These are phyloP conservation scores for Penicillium brasilianum DNA, from an alignment of 2,329 filamentous ascomycete species.

Conservation along the genomic window DNA sequence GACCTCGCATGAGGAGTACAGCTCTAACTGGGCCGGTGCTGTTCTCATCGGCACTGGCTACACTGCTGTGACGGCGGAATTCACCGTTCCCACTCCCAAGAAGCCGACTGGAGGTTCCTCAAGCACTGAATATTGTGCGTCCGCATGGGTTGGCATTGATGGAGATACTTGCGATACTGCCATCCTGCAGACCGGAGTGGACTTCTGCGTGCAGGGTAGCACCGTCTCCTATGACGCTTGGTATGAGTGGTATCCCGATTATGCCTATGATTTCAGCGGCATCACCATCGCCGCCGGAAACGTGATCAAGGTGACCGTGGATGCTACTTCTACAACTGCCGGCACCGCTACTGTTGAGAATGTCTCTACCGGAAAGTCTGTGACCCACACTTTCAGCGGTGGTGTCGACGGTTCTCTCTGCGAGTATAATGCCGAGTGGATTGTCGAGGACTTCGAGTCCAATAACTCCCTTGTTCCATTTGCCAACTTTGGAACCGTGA, in stretches of 20 bases:
- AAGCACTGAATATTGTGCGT: conserved; percentile 50
- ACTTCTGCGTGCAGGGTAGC: conserved; percentile 55
- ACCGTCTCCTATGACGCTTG: conserved; percentile 58
- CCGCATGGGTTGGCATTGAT: conserved; percentile 65
- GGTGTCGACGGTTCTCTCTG: conserved; percentile 51
- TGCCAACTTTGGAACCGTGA: conserved; percentile 55
- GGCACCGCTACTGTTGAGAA: conserved; percentile 58
- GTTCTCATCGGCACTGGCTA: conserved; percentile 58
- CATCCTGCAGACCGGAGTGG: conserved; percentile 62
- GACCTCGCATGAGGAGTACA: conserved; percentile 54
- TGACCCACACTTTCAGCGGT: conserved; percentile 57
- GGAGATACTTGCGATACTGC: conserved; percentile 60
- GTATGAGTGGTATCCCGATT: conserved; percentile 66
- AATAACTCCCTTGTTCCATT: conserved; percentile 49
- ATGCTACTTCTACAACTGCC: conserved; percentile 46
- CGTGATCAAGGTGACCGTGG: conserved; percentile 48
- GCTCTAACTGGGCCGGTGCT: conserved; percentile 64
- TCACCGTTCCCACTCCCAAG: conserved; percentile 57
- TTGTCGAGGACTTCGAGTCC: conserved; percentile 59
- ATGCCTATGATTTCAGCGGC: conserved; percentile 57
- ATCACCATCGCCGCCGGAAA: conserved; percentile 54
- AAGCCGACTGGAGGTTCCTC: conserved; percentile 43
- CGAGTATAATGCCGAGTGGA: conserved; percentile 66
- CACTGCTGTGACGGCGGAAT: conserved; percentile 58
- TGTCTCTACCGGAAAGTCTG: conserved; percentile 55